These are phyloP conservation scores for Pterocarpus santalinus DNA, from an alignment of 306 rosid species.

Conservation along the genomic window DNA sequence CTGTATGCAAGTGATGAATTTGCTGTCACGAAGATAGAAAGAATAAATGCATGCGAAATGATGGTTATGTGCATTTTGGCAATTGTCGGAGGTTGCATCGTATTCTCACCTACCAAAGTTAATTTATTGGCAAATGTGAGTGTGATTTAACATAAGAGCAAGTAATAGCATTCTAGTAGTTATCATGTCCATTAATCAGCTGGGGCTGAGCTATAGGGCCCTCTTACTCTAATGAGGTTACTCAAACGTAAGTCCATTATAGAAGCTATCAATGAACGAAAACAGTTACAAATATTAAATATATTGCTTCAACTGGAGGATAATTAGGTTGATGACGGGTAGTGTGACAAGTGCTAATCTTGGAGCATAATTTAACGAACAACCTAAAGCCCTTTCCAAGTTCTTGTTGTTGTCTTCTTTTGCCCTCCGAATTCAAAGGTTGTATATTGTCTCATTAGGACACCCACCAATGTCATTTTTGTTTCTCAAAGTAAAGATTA, in stretches of 20 bases:
- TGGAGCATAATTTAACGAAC: background rate
- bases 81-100: conserved; percentile 51
- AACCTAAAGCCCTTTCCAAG: background rate
- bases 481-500: background rate
- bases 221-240: conserved; percentile 25
- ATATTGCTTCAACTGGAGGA: conserved; percentile 14
- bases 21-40: conserved; percentile 20
- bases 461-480: background rate
- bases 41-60: conserved; percentile 39
- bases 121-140: conserved; percentile 31
- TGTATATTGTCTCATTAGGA: background rate
- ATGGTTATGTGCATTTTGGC: conserved; percentile 28
- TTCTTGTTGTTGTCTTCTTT: background rate
- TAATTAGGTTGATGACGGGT: conserved; percentile 17
- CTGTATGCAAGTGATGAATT: conserved; percentile 5
- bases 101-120: conserved; percentile 45
- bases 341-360: background rate
- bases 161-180: conserved; percentile 43
- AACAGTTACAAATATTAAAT: background rate
- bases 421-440: conserved; percentile 26
- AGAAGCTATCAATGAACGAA: background rate
- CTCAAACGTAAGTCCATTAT: background rate
- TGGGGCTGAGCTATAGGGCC: conserved; percentile 34
- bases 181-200: conserved; percentile 50
- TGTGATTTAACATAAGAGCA: conserved; percentile 47